These are phyloP conservation scores for Castanea sativa DNA, from an alignment of 306 rosid genomes.

Conservation along the genomic window DNA sequence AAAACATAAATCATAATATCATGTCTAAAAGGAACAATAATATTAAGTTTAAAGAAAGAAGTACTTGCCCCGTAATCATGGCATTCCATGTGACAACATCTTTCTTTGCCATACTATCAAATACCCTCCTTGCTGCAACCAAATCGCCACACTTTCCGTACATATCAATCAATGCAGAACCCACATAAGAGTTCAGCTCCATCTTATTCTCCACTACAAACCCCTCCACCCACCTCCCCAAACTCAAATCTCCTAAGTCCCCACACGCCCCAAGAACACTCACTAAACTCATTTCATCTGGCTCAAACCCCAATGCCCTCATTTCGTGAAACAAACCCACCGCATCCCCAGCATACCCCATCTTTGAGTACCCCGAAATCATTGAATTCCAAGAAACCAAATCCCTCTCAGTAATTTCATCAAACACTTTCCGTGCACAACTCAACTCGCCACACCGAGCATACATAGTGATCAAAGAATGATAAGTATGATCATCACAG, in stretches of 20 bases:
- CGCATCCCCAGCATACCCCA: conserved; percentile 59
- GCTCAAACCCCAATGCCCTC: conserved; percentile 60
- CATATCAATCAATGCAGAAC: conserved; percentile 84
- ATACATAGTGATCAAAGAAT: conserved; percentile 72
- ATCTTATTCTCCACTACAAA: conserved; percentile 48
- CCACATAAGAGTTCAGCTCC: conserved; percentile 58
- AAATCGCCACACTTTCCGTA: conserved; percentile 78
- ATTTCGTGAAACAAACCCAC: conserved; percentile 59
- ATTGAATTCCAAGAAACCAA: conserved; percentile 88
- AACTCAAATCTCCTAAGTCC: conserved; percentile 64
- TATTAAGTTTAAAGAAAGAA: conserved; percentile 3
- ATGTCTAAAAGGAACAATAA: not conserved
- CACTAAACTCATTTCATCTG: conserved; percentile 73
- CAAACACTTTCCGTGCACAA: conserved; percentile 72
- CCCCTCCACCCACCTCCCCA: conserved; percentile 77
- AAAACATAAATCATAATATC: not conserved
- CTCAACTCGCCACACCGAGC: conserved; percentile 45
- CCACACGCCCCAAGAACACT: conserved; percentile 82
- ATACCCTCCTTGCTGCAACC: conserved; percentile 66
- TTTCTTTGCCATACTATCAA: conserved; percentile 52
- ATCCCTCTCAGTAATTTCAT: conserved; percentile 64
- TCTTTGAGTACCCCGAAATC: conserved; percentile 72
- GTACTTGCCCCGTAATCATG: conserved; percentile 71
- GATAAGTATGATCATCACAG: conserved; percentile 50
- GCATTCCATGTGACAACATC: conserved; percentile 89